A percentile compares a stretch with the other conserved stretches of the same genome.
Conservation (phyloP, 2,329 filamentous ascomycete species). For the Penicillium sp. region DNA sequence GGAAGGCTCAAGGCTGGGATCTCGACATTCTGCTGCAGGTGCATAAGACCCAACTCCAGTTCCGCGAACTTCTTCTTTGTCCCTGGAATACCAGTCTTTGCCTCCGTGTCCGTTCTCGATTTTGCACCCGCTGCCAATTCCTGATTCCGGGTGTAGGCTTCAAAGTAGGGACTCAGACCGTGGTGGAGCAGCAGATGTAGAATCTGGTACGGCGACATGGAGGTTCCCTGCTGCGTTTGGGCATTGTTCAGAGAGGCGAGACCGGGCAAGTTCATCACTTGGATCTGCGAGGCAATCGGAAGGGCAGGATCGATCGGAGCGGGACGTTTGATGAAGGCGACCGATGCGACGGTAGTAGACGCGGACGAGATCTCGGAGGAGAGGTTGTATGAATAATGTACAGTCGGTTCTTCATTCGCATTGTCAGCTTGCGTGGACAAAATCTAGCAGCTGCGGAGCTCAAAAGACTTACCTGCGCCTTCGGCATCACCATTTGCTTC, state of each 20-base stretch:
- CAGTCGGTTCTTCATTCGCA: conserved; percentile 27
- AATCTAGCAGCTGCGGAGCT: neutral
- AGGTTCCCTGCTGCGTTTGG: conserved; percentile 69
- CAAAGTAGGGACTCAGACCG: conserved; percentile 92
- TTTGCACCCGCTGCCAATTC: conserved; percentile 67
- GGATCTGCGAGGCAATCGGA: conserved; percentile 84
- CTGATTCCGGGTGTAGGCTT: conserved; percentile 87
- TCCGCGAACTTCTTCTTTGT: conserved; percentile 97
- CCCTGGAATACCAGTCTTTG: conserved; percentile 93
- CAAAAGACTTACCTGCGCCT: conserved; percentile 42
- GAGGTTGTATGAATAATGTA: conserved; percentile 72
- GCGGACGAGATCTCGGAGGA: conserved; percentile 76
- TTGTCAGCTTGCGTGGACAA: conserved; percentile 8
- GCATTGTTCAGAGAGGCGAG: conserved; percentile 69
- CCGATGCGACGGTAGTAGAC: conserved; percentile 77
- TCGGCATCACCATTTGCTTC: conserved; percentile 45
- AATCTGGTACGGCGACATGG: conserved; percentile 84
- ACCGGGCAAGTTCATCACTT: conserved; percentile 89
- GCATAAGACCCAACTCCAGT: conserved; percentile 82
- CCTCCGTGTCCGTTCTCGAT: conserved; percentile 79
- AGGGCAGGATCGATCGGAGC: conserved; percentile 81
- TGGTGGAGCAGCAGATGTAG: conserved; percentile 90
- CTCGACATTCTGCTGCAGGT: conserved; percentile 96
- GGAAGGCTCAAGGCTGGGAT: conserved; percentile 89
- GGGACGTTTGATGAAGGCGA: conserved; percentile 87